Conservation (phyloP, 495 filamentous ascomycete species). For the Trichoderma orchidacearum region DNA sequence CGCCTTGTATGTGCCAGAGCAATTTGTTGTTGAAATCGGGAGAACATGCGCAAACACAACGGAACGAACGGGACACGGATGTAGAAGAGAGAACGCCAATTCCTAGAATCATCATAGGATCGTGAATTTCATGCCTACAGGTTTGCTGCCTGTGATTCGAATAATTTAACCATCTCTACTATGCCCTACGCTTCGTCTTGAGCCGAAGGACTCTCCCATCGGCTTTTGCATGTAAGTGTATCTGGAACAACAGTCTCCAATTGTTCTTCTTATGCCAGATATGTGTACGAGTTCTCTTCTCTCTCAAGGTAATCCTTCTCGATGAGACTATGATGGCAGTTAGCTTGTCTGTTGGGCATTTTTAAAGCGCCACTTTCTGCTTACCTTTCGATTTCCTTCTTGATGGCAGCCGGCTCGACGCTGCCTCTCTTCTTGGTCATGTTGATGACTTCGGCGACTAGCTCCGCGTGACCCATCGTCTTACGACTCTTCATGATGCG, state of each 20-base stretch:
- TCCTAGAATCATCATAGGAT: not conserved
- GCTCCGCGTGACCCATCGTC: slow-evolving; percentile 64
- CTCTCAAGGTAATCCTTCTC: slow-evolving; percentile 95
- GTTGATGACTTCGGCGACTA: slow-evolving; percentile 78
- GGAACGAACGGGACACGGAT: no score
- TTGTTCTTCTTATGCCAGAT: slow-evolving; percentile 51
- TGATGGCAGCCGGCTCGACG: slow-evolving; percentile 75
- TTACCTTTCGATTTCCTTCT: slow-evolving; percentile 91
- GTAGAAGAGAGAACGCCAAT: not conserved
- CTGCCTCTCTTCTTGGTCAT: slow-evolving; percentile 75
- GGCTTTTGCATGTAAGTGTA: not conserved
- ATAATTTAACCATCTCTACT: not conserved
- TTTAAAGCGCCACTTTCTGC: slow-evolving; percentile 14
- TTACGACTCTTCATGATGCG: slow-evolving; percentile 94
- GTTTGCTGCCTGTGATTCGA: not conserved
- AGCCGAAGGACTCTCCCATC: no score
- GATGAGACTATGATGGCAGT: slow-evolving; percentile 47
- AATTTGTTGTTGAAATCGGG: no score
- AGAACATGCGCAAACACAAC: no score
- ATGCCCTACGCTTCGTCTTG: not conserved
- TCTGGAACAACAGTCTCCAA: not conserved
- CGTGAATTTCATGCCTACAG: not conserved
- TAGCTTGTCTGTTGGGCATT: not conserved
- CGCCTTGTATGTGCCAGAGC: no score
- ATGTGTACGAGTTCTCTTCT: slow-evolving; percentile 64